A percentile compares a stretch with the other conserved stretches of the same genome.
Conservation (phyloP, 768 basidiomycete species). For the Pleurotus djamor region DNA sequence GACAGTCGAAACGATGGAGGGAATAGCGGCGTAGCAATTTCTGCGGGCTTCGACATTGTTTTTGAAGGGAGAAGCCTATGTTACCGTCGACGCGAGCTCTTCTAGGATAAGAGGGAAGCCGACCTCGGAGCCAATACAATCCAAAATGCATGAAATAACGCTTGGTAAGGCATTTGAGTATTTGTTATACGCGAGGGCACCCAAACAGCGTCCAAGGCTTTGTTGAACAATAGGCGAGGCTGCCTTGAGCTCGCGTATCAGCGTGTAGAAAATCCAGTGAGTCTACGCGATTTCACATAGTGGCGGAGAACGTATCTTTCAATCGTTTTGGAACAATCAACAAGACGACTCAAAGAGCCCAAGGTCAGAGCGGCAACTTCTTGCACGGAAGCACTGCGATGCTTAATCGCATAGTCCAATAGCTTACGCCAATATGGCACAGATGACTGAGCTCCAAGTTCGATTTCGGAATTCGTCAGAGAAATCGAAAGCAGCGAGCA, state of each 20-base stretch:
- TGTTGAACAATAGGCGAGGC: constrained; percentile 62
- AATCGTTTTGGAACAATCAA: constrained; percentile 62
- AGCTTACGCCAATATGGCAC: constrained; percentile 67
- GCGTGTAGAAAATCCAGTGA: constrained; percentile 32
- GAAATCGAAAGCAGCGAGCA: constrained; percentile 69
- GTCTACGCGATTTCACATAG: constrained; percentile 2
- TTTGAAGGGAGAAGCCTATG: constrained; percentile 13
- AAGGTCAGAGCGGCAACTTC: constrained; percentile 74
- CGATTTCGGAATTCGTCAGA: constrained; percentile 56
- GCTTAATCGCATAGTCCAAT: constrained; percentile 71
- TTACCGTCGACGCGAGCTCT: neutral
- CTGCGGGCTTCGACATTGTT: constrained; percentile 36
- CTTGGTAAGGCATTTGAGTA: constrained; percentile 52
- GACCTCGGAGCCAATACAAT: constrained; percentile 56
- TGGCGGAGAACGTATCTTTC: constrained; percentile 62
- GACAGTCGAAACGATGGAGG: constrained; percentile 45
- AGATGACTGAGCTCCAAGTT: constrained; percentile 33
- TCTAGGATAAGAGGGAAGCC: constrained; percentile 13
- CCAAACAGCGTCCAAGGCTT: constrained; percentile 68
- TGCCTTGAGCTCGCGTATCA: constrained; percentile 59
- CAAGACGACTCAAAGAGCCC: constrained; percentile 63
- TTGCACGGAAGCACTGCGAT: constrained; percentile 63
- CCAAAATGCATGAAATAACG: constrained; percentile 57
- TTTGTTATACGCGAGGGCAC: constrained; percentile 61
- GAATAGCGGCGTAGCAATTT: constrained; percentile 42